Evolutionary conservation across 2,329 filamentous ascomycete species (phyloP).

Genomic region (Epichloe hybrida): DNA sequence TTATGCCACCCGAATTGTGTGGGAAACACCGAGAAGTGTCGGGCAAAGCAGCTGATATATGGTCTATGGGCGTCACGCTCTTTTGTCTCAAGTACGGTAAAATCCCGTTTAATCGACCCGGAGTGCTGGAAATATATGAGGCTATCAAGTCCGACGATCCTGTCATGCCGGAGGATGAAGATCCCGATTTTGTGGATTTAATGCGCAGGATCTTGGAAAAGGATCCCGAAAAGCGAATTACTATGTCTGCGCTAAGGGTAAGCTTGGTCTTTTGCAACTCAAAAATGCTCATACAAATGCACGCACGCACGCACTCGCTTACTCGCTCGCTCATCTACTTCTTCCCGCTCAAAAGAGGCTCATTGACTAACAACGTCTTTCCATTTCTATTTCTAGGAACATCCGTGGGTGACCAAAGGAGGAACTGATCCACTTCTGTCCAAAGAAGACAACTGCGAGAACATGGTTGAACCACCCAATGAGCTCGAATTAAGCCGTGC

Average conservation of each 20-base stretch:
- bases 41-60: constrained; percentile 84
- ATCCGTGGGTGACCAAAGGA: constrained; percentile 81
- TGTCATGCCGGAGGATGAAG: constrained; percentile 47
- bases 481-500: constrained; percentile 82
- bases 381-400: constrained; percentile 41
- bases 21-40: constrained; percentile 77
- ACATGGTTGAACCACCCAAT: constrained; percentile 70
- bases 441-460: constrained; percentile 71
- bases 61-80: constrained; percentile 94
- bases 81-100: constrained; percentile 84
- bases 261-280: constrained; percentile 17
- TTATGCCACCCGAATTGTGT: constrained; percentile 86
- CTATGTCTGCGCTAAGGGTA: constrained; percentile 70
- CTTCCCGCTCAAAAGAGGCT: background rate
- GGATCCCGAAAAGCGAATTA: constrained; percentile 69
- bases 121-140: constrained; percentile 77
- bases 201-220: constrained; percentile 68
- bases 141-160: constrained; percentile 64
- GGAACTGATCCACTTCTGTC: constrained; percentile 68
- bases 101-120: constrained; percentile 71
- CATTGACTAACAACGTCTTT: background rate
- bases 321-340: background rate
- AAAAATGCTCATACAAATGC: background rate
- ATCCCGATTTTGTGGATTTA: constrained; percentile 59
- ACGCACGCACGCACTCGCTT: background rate